Evolutionary conservation across 2,329 filamentous ascomycete species (phyloP), one percentile per base, ranked within the genome.

Genomic region (Apiospora aurea): DNA sequence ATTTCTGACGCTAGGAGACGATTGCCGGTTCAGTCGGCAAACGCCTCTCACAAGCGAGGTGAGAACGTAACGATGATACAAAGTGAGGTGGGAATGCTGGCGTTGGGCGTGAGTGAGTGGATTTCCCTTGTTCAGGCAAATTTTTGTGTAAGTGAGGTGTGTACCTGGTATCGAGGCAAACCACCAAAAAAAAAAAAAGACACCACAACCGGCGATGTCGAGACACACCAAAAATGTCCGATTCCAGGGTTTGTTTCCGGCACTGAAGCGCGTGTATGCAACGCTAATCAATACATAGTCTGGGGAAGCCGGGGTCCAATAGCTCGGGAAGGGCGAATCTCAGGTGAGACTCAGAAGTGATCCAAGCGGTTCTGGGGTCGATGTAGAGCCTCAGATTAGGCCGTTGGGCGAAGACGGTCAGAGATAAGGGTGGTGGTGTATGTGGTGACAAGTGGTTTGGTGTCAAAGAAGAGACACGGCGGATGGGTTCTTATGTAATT

Each of bases 261-360:
- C 70, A 76, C 72, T 75, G 75, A 57, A 57, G 78, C 72, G 75
- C 78, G 76, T 75, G 75, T 75, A 78, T 78, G 77, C 77, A 79
- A 79, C 80, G 82, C 82, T 83, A 84, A 84, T 82, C 83, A 82
- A 80, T 80, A 81, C 81, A 81, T 81, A 82, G 81, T 80, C 78
- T 76, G 80, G 80, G 79, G 80, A 77, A 79, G 74, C 80, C 77
- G 78, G 80, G 81, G 83, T 81, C 80, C 80, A 81, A 79, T 78
- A 81, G 79, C 77, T 78, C 80, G 82, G 81, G 76, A 69, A 80
- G 76, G 77, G 78, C 77, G 75, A 8, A 73, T 70, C 68, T 70
- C 68, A 67, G 69, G 72, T 69, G 69, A 73, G 47, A 72, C 71
- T 61, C 77, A 76, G 75, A 79, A 81, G 74, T 72, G 75, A 79